phyloP scores from a whole-genome alignment of 257 asterid species.

The Apocynum venetum region DNA sequence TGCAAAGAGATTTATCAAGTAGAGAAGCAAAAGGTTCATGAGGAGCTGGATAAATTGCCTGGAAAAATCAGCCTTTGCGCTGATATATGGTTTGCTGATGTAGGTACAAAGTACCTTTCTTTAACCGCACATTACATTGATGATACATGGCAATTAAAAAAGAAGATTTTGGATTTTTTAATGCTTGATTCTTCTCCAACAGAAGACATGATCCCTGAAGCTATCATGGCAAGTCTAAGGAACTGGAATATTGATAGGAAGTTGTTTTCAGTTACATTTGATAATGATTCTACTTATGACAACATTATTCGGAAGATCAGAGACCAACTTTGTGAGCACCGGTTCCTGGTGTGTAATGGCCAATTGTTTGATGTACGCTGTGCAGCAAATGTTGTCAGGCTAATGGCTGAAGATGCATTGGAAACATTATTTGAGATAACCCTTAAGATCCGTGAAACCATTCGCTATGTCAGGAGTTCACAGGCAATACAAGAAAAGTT shows the following conservation, averaged over 20 bases:
- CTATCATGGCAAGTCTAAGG: conserved; percentile 60
- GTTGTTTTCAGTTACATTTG: conserved; percentile 76
- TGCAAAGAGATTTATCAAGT: conserved; percentile 65
- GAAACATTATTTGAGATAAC: conserved; percentile 60
- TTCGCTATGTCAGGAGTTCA: conserved; percentile 62
- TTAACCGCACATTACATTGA: conserved; percentile 79
- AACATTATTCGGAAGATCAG: conserved; percentile 56
- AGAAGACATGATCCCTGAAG: conserved; percentile 59
- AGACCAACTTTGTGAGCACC: conserved; percentile 71
- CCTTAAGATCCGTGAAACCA: conserved; percentile 63
- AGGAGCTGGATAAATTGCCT: conserved; percentile 73
- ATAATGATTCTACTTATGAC: conserved; percentile 52
- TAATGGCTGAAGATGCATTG: conserved; percentile 71
- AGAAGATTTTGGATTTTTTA: conserved; percentile 61
- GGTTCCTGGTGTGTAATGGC: conserved; percentile 82
- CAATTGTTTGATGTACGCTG: conserved; percentile 82
- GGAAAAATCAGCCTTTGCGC: conserved; percentile 81
- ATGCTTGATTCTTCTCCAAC: conserved; percentile 63
- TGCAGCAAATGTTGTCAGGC: conserved; percentile 77
- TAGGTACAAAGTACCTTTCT: conserved; percentile 59
- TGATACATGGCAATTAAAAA: conserved; percentile 72
- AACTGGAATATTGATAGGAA: conserved; percentile 83
- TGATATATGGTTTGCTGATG: conserved; percentile 64
- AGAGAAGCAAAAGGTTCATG: conserved; percentile 73
- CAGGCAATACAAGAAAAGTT: conserved; percentile 67